Percentiles rank a stretch among this genome's conserved stretches.
These are phyloP conservation scores for Aspergillus ibericus DNA, from an alignment of 2,329 filamentous ascomycete species.

Conservation along the genomic window DNA sequence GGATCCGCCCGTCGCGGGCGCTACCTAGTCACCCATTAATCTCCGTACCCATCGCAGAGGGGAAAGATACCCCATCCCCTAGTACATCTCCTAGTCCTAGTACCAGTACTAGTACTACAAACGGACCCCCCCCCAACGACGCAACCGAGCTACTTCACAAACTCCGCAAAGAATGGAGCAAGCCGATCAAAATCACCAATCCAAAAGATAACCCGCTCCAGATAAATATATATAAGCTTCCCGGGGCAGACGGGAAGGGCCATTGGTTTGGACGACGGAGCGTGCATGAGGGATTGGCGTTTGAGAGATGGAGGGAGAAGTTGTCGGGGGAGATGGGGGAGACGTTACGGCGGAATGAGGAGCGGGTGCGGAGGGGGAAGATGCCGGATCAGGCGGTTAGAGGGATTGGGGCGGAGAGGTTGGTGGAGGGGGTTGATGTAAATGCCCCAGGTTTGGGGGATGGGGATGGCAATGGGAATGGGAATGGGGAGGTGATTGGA, in stretches of 20 bases:
- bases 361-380: slow-evolving; percentile 64
- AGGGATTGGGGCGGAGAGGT: slow-evolving; percentile 79
- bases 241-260: slow-evolving; percentile 75
- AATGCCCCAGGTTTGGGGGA: no score
- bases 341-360: slow-evolving; percentile 68
- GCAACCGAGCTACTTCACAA: slow-evolving; percentile 42
- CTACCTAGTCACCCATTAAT: slow-evolving; percentile 44
- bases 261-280: slow-evolving; percentile 88
- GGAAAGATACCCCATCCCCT: no score
- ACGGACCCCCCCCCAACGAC: no score
- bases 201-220: slow-evolving; percentile 72
- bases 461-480: background rate
- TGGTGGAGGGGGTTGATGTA: slow-evolving; percentile 64
- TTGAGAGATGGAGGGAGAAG: slow-evolving; percentile 73
- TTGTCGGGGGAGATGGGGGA: slow-evolving; percentile 78
- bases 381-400: slow-evolving; percentile 75
- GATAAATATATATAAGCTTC: slow-evolving; percentile 77
- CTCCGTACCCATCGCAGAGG: slow-evolving; percentile 35
- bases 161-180: slow-evolving; percentile 81
- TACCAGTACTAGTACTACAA: no score
- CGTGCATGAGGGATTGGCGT: slow-evolving; percentile 75
- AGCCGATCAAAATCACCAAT: slow-evolving; percentile 64
- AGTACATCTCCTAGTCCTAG: no score
- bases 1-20: slow-evolving; percentile 51
- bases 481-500: slow-evolving; percentile 19